Conservation (phyloP, 352 stramenopile genomes). For the Pythium rishiriense region DNA sequence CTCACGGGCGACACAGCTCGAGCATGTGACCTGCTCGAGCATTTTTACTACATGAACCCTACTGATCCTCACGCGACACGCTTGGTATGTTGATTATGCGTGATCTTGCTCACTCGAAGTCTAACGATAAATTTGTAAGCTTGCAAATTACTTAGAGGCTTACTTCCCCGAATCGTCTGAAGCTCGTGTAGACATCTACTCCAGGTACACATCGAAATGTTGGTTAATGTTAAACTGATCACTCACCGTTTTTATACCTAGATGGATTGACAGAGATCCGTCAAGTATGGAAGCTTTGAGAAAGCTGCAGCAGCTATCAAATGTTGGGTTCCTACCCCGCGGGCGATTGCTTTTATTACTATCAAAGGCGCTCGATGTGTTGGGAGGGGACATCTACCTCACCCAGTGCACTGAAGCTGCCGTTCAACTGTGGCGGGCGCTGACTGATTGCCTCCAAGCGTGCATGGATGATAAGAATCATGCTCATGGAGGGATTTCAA, state of each 20-base stretch:
- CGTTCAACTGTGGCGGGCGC: constrained; percentile 49
- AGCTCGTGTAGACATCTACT: constrained; percentile 27
- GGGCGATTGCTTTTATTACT: constrained; percentile 40
- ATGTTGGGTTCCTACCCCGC: constrained; percentile 37
- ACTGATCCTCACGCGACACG: constrained; percentile 56
- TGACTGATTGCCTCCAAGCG: constrained; percentile 47
- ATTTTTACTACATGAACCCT: constrained; percentile 62
- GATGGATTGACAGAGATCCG: constrained; percentile 63
- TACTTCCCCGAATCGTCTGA: constrained; percentile 31
- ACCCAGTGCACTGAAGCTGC: constrained; percentile 34
- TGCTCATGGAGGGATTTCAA: not conserved
- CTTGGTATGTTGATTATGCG: too few relatives aligned
- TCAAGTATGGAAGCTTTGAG: constrained; percentile 43
- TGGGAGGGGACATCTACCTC: constrained; percentile 59
- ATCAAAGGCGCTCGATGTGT: constrained; percentile 49
- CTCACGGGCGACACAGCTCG: constrained; percentile 56
- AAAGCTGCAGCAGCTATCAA: constrained; percentile 52
- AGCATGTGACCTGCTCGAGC: constrained; percentile 73
- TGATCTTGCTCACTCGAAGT: too few relatives aligned
- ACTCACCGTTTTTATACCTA: constrained; percentile 15
- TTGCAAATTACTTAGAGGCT: constrained; percentile 24
- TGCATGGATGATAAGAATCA: constrained; percentile 14
- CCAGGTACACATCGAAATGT: constrained; percentile 10
- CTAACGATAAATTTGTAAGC: constrained; percentile 10
- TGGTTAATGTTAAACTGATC: not conserved